A percentile compares a stretch with the other conserved stretches of the same genome.
phyloP scores from a whole-genome alignment of 495 filamentous ascomycete genomes.

The Aspergillus nidulans region DNA sequence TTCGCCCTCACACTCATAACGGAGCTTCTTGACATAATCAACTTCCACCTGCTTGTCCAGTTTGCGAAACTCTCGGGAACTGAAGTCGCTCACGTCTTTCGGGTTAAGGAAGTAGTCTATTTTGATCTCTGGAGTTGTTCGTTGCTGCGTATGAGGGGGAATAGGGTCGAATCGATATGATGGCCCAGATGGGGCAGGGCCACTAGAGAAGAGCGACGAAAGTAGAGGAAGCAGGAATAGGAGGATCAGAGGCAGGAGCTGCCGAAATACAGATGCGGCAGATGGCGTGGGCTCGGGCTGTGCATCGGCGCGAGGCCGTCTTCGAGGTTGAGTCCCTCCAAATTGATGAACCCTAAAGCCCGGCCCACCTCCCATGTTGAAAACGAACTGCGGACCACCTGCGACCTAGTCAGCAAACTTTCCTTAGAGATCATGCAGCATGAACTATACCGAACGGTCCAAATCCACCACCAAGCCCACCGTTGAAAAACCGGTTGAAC shows the following conservation, averaged over 20 bases:
- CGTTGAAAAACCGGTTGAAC: conserved; percentile 91
- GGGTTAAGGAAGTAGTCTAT: conserved; percentile 85
- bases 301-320: conserved; percentile 62
- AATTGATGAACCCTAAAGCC: conserved; percentile 85
- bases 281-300: conserved; percentile 47
- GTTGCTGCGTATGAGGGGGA: conserved; percentile 66
- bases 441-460: conserved; percentile 53
- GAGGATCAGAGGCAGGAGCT: conserved; percentile 80
- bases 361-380: conserved; percentile 82
- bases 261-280: conserved; percentile 42
- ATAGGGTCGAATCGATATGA: conserved; percentile 65
- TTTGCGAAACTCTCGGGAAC: conserved; percentile 57
- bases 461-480: conserved; percentile 53
- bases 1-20: conserved; percentile 69
- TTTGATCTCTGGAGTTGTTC: conserved; percentile 63
- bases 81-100: conserved; percentile 65
- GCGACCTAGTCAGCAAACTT: conserved; percentile 15
- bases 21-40: conserved; percentile 60
- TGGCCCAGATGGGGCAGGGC: conserved; percentile 56
- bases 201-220: conserved; percentile 69
- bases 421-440: background rate
- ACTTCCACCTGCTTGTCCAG: conserved; percentile 75
- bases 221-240: conserved; percentile 86
- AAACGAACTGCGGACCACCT: conserved; percentile 79
- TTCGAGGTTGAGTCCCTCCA: conserved; percentile 61